phyloP scores from a whole-genome alignment of 169 alveolate species.

The Plasmodium yoelii region DNA sequence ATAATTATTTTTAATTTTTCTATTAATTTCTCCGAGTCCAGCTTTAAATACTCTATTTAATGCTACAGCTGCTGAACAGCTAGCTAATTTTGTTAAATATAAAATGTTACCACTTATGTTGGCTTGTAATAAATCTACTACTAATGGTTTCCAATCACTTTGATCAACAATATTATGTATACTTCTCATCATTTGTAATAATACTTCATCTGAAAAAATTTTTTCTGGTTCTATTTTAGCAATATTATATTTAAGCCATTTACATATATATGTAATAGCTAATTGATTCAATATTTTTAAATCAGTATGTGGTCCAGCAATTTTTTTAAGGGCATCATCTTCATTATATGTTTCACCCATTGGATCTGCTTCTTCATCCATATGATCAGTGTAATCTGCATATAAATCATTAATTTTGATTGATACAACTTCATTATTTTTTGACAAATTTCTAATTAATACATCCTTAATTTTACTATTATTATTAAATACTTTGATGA shows the following conservation, averaged over 20 bases:
- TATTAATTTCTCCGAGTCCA: constrained; percentile 84
- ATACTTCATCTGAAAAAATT: constrained; percentile 85
- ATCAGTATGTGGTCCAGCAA: constrained; percentile 88
- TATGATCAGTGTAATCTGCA: constrained; percentile 30
- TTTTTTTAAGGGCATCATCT: constrained; percentile 39
- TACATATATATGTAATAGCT: constrained; percentile 87
- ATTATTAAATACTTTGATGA: constrained; percentile 51
- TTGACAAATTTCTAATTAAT: constrained; percentile 53
- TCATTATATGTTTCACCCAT: constrained; percentile 28
- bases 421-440: constrained; percentile 77
- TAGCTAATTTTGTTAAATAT: constrained; percentile 85
- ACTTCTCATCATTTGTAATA: constrained; percentile 90
- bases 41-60: constrained; percentile 88
- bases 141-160: constrained; percentile 92
- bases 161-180: constrained; percentile 90
- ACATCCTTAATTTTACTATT: constrained; percentile 57
- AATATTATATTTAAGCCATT: constrained; percentile 90
- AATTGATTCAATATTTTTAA: constrained; percentile 86
- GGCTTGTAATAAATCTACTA: constrained; percentile 90
- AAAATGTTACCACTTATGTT: constrained; percentile 88
- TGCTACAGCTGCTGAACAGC: constrained; percentile 90
- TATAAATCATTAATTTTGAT: constrained; percentile 70
- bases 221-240: constrained; percentile 89
- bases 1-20: constrained; percentile 80
- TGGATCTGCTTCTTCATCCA: constrained; percentile 57